Base-by-base conservation (phyloP, 257 asterid species). In the Phtheirospermum japonicum region DNA sequence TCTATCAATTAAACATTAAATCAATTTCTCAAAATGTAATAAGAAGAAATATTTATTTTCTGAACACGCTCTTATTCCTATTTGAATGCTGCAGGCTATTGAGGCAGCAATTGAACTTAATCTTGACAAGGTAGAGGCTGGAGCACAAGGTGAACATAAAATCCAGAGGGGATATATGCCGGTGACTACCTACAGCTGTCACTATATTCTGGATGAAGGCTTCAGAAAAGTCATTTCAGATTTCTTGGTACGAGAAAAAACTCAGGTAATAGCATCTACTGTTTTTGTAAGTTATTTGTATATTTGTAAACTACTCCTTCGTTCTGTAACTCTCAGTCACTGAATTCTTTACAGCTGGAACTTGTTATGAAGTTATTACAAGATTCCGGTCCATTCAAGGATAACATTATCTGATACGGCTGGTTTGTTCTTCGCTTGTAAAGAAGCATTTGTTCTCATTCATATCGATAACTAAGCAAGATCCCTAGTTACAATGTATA, bases 121-220 rank as follows among this genome's bases (percentile, higher is more conserved):
- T 55, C 99, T 92, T 33, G 80, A 68, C 70, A 85, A 69, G 73
- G 95, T 92, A 50, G 97, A 92, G 79, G 99, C 99, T 19, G 99
- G 99, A 61, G 99, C 99, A 34, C 99, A 92, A 71, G 99, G 99
- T 4, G 99, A 92, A 75, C 99, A 92, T 68, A 92, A 92, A 76
- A 89, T 92, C 65, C 97, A 89, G 76, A 77, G 99, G 77, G 99
- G 99, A 7, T 92, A 93, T 73, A 70, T 89, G 80, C 99, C 99
- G 0, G 96, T 77, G 39, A 57, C 82, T 14, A 92, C 97, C 68
- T 89, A 89, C 76, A 92, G 99, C 81, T 76, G 83, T 49, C 99
- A 89, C 79, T 89, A 82, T 70, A 82, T 89, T 58, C 68, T 80
- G 28, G 96, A 93, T 60, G 81, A 84, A 64, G 97, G 57, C 34